These are phyloP conservation scores for Cicer cuneatum DNA, from an alignment of 306 rosid genomes.

Conservation along the genomic window DNA sequence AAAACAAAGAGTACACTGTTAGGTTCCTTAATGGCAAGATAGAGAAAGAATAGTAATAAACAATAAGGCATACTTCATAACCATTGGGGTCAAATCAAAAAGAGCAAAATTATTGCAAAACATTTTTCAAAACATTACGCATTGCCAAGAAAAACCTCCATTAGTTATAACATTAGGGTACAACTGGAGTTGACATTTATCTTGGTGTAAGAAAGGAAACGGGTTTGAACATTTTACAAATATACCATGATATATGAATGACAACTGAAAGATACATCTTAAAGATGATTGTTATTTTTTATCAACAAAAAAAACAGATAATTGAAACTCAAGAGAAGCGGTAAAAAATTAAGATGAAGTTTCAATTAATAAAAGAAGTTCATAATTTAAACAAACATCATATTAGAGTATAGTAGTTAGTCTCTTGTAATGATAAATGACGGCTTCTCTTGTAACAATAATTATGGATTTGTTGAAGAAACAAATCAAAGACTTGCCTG, in stretches of 20 bases:
- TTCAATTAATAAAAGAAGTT: conserved; percentile 18
- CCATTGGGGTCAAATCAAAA: not conserved
- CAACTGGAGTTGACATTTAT: conserved; percentile 4
- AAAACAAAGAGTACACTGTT: not conserved
- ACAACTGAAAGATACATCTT: not conserved
- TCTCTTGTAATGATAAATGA: no score
- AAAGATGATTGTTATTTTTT: not conserved
- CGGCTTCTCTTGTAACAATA: not conserved
- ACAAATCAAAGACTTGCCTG: conserved; percentile 62
- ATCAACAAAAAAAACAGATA: no score
- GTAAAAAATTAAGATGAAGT: not conserved
- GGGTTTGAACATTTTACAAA: not conserved
- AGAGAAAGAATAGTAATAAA: not conserved
- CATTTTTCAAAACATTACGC: not conserved
- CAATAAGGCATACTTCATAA: conserved; percentile 4
- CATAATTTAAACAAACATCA: conserved; percentile 8
- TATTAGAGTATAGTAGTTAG: no score
- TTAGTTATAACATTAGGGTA: not conserved
- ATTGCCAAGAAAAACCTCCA: not conserved
- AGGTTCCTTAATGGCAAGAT: no score
- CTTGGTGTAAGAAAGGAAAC: not conserved
- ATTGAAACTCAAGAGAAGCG: not conserved
- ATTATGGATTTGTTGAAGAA: conserved; percentile 29
- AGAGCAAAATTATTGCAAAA: not conserved
- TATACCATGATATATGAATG: conserved; percentile 7